Conservation (phyloP, 2,329 filamentous ascomycete species). For the Fulvia fulva region DNA sequence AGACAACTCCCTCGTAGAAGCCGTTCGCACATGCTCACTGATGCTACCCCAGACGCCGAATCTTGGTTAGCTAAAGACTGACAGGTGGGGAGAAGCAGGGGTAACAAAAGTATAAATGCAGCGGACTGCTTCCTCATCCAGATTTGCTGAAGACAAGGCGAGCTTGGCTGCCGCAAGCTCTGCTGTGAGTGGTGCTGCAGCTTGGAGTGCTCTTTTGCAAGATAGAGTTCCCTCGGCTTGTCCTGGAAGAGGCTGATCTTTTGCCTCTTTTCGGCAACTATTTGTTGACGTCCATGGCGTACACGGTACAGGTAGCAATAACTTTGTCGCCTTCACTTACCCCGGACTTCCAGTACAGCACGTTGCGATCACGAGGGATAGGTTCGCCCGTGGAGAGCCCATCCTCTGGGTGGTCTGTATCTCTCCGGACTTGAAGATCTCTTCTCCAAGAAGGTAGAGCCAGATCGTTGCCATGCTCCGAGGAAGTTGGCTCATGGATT, state of each 20-base stretch:
- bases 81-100: not conserved
- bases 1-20: not conserved
- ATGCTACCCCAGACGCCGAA: not conserved
- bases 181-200: too few species aligned
- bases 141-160: too few species aligned
- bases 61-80: not conserved
- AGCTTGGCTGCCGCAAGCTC: too few species aligned
- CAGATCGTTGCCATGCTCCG: not conserved
- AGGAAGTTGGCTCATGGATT: not conserved
- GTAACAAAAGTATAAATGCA: not conserved
- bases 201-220: too few species aligned
- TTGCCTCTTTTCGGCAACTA: not conserved
- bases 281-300: not conserved
- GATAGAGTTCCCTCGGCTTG: not conserved
- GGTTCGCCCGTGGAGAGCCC: not conserved
- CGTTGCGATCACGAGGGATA: not conserved
- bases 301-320: too few species aligned
- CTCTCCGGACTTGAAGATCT: not conserved
- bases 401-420: not conserved
- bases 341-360: not conserved
- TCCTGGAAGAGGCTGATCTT: not conserved
- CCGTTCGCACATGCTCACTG: not conserved
- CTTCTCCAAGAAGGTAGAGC: not conserved
- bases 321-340: not conserved
- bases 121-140: too few species aligned